Percentiles rank a stretch among this genome's conserved stretches.
phyloP scores from a whole-genome alignment of 2,329 filamentous ascomycete species.

The Diplodia seriata region DNA sequence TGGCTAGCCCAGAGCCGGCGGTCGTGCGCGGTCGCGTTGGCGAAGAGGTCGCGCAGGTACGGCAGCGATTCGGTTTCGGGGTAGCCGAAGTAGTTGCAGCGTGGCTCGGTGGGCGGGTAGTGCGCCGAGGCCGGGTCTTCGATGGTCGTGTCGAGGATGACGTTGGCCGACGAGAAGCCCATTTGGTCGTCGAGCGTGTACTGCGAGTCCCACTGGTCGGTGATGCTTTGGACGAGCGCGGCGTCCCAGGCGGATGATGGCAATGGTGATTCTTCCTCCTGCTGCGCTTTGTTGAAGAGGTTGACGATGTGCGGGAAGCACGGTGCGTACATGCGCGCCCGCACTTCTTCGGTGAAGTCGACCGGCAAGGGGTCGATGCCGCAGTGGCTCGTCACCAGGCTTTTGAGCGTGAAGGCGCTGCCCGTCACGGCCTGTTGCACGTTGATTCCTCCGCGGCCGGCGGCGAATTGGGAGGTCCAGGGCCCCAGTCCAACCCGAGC shows the following conservation, averaged over 20 bases:
- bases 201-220: conserved; percentile 50
- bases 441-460: conserved; percentile 38
- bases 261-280: neutral
- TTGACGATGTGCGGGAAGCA: conserved; percentile 50
- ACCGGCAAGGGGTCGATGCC: conserved; percentile 51
- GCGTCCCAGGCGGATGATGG: conserved; percentile 25
- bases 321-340: conserved; percentile 49
- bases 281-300: conserved; percentile 43
- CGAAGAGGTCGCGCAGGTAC: conserved; percentile 49
- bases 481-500: neutral
- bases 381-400: conserved; percentile 49
- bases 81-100: conserved; percentile 55
- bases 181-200: conserved; percentile 46
- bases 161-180: conserved; percentile 41
- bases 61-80: conserved; percentile 52
- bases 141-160: conserved; percentile 34
- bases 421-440: conserved; percentile 47
- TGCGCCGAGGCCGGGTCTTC: conserved; percentile 40
- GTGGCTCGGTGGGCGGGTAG: conserved; percentile 41
- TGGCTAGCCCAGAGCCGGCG: conserved; percentile 47
- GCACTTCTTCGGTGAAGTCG: conserved; percentile 49
- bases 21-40: conserved; percentile 40
- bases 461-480: conserved; percentile 9
- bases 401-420: conserved; percentile 51
- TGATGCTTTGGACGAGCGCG: conserved; percentile 48